phyloP scores from a whole-genome alignment of 768 basidiomycete species.

The Mycena latifolia region DNA sequence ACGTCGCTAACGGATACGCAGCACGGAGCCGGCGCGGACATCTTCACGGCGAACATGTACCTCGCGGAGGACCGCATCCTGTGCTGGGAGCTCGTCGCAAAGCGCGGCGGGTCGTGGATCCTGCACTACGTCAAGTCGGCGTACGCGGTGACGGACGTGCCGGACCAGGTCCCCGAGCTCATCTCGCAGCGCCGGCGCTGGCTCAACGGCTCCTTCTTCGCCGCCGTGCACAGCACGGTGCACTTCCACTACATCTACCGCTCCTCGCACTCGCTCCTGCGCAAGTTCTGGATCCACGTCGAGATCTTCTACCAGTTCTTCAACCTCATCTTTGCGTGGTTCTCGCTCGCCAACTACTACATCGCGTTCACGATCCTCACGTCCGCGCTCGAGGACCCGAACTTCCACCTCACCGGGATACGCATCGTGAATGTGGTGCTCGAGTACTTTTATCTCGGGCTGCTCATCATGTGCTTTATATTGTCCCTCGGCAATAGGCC shows the following conservation, averaged over 20 bases:
- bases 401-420: conserved; percentile 72
- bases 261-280: conserved; percentile 81
- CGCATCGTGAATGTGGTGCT: conserved; percentile 81
- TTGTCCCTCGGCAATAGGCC: conserved; percentile 92
- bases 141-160: conserved; percentile 93
- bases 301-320: conserved; percentile 93
- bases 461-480: conserved; percentile 90
- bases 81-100: conserved; percentile 98
- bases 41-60: conserved; percentile 98
- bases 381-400: conserved; percentile 76
- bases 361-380: conserved; percentile 89
- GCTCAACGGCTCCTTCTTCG: conserved; percentile 99
- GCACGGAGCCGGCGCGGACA: conserved; percentile 89
- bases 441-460: conserved; percentile 89
- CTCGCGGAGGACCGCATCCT: conserved; percentile 94
- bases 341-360: conserved; percentile 90
- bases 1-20: too few relatives aligned
- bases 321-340: conserved; percentile 95
- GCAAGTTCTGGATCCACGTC: conserved; percentile 96
- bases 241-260: conserved; percentile 98
- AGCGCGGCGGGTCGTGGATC: conserved; percentile 90
- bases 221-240: conserved; percentile 90
- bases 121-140: conserved; percentile 97
- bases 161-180: conserved; percentile 93
- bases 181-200: conserved; percentile 96